Conservation (phyloP, 768 basidiomycete genomes). For the Saitozyma sp. region DNA sequence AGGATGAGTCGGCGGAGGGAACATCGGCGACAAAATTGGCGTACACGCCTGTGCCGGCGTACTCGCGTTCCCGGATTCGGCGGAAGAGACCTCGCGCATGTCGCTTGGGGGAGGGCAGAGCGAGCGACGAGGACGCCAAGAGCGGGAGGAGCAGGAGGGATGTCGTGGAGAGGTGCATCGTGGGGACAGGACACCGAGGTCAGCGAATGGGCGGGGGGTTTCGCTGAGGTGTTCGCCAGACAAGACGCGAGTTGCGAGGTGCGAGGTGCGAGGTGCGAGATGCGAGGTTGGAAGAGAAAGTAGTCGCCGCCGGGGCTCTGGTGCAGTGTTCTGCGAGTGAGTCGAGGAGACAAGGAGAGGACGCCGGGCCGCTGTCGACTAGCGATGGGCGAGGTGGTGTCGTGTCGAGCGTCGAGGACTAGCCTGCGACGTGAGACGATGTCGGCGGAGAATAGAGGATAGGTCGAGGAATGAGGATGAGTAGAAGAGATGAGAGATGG, state of each 20-base stretch:
- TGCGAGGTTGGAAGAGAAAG: constrained; percentile 9
- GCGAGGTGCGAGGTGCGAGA: background rate
- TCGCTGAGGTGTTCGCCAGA: too few relatives aligned
- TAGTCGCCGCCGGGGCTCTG: constrained; percentile 32
- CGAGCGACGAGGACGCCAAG: constrained; percentile 25
- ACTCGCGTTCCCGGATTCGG: constrained; percentile 10
- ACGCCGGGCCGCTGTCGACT: constrained; percentile 12
- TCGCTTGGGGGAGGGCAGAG: constrained; percentile 20
- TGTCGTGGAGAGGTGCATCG: constrained; percentile 20
- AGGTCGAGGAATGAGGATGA: background rate
- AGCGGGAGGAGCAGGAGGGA: constrained; percentile 35
- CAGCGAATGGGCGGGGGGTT: too few relatives aligned
- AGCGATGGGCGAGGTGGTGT: constrained; percentile 12
- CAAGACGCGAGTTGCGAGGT: background rate
- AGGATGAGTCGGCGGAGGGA: background rate
- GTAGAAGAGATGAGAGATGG: constrained; percentile 9
- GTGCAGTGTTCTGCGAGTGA: constrained; percentile 15
- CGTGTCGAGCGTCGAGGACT: too few relatives aligned
- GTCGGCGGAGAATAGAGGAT: constrained; percentile 4
- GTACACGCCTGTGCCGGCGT: constrained; percentile 12
- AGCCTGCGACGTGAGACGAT: too few relatives aligned
- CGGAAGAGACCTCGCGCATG: constrained; percentile 16
- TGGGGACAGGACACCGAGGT: background rate
- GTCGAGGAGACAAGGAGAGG: background rate
- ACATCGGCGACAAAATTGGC: constrained; percentile 12